Base-by-base conservation (phyloP, 2,329 filamentous ascomycete species). In the Cladosporium sp. region DNA sequence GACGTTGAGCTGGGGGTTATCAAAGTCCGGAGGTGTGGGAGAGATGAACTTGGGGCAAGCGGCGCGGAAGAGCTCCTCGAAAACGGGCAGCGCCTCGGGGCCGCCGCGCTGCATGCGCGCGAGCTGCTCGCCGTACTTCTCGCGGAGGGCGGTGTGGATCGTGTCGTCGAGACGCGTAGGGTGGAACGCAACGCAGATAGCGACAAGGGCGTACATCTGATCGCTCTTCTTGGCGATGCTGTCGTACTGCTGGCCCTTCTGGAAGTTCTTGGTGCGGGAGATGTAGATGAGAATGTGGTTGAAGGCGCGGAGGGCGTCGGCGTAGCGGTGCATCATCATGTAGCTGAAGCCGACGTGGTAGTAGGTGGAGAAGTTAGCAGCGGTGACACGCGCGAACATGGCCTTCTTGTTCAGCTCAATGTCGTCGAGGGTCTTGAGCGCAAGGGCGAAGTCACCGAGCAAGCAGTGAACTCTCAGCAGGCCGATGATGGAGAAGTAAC, bases 261-360 rank as follows among this genome's bases (percentile, higher is more conserved):
- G 93, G 84, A 97, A 97, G 81, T 97, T 97, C 87, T 98, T 98
- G 69, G 93, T 98, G 67, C 93, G 82, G 63, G 90, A 95, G 62
- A 98, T 91, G 76, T 97, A 98, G 76, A 98, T 87, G 65, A 98
- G 84, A 74, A 98, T 98, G 82, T 98, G 93, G 80, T 89, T 95
- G 84, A 98, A 98, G 86, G 96, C 95, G 81, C 92, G 90, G 77
- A 98, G 96, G 72, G 93, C 93, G 74, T 98, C 93, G 74, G 90
- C 89, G 72, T 98, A 98, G 70, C 93, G 89, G 77, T 93, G 90
- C 89, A 97, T 95, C 93, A 98, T 98, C 92, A 98, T 97, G 86
- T 98, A 98, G 63, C 89, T 95, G 84, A 98, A 98, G 63, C 93
- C 93, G 58, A 98, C 92, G 72, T 97, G 97, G 84, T 98, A 98